phyloP scores from a whole-genome alignment of 2,329 filamentous ascomycete species.

The Aspergillus thermomutatus region DNA sequence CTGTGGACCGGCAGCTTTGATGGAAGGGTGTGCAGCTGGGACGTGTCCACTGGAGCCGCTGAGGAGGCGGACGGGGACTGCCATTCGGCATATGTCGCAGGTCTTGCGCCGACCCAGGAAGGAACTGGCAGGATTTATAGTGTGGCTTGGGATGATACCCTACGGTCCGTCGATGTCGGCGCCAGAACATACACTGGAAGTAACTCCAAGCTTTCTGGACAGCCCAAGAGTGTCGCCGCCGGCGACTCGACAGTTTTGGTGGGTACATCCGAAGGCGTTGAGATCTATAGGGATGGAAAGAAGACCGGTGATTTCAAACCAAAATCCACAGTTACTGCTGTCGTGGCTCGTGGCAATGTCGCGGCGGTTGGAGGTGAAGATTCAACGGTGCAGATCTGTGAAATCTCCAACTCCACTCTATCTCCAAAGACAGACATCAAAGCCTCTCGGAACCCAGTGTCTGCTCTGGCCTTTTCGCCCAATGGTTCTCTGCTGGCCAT shows the following conservation, averaged over 20 bases:
- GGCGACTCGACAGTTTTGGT: conserved; percentile 54
- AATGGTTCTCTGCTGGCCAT: conserved; percentile 75
- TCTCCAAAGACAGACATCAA: conserved; percentile 57
- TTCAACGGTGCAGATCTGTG: conserved; percentile 73
- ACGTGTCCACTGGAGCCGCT: conserved; percentile 66
- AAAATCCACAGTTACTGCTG: conserved; percentile 63
- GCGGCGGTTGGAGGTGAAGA: conserved; percentile 76
- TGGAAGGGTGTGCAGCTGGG: conserved; percentile 81
- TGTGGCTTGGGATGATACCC: conserved; percentile 89
- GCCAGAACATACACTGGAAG: conserved; percentile 72
- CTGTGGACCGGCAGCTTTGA: conserved; percentile 92
- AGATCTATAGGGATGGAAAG: conserved; percentile 56
- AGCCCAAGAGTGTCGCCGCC: conserved; percentile 72
- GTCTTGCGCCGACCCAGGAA: conserved; percentile 59
- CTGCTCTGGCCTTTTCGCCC: conserved; percentile 77
- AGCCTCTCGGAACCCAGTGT: conserved; percentile 68
- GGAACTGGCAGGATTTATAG: conserved; percentile 66
- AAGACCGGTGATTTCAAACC: conserved; percentile 61
- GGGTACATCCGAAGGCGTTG: conserved; percentile 58
- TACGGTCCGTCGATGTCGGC: conserved; percentile 73
- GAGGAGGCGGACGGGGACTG: conserved; percentile 71
- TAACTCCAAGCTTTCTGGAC: conserved; percentile 65
- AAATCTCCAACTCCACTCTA: conserved; percentile 54
- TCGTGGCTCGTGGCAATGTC: conserved; percentile 64
- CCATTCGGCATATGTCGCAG: conserved; percentile 82